Base-by-base conservation (phyloP, 2,329 filamentous ascomycete species). In the Diaporthe ilicicola region DNA sequence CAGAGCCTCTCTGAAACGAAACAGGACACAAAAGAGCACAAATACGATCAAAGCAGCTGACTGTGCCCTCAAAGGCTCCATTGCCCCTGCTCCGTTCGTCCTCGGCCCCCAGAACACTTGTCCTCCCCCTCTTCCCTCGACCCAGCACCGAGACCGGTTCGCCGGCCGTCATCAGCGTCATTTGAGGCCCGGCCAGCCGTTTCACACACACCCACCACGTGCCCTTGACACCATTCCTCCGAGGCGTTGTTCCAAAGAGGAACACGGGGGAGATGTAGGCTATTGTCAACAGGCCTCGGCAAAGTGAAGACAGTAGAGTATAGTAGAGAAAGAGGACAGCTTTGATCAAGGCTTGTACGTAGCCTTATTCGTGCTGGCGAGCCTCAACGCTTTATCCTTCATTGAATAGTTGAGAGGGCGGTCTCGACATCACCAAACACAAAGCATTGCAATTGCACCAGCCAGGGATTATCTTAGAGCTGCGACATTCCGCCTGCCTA, bases 1-100 rank as follows among this genome's bases (percentile, higher is more conserved):
- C 51, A 27, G 19, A 9, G 32, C 54, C 32, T 54, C 27, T 17
- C 34, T 69, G 51, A 72, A 66, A 72, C 70, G 44, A 70, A 70
- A 72, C 62, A 29, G 4, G 19, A 29, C 34, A 44, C 3, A 24
- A 50, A 27, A 24, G 19, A 29, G 46, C 39, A 46, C 19, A 19
- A 29, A 29, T 24, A 32, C 15, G 4, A 34, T 15, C 50, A 34
- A 29, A 37, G n/a, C 39, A 39, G 32, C 51, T 56, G 51, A 67
- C 51, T 67, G 56, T 34, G 17, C 7, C 24, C n/a, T 17, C 39
- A 42, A 27, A n/a, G 15, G 32, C 34, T n/a, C 13, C 53, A 24
- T 5, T 44, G 39, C 22, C 24, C 39, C 22, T 15, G 37, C 12
- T 19, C 17, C 34, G 59, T 50, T 37, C 59, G 29, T 37, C 22